These are phyloP conservation scores for Fusarium anguioides DNA, from an alignment of 2,329 filamentous ascomycete genomes.

Conservation along the genomic window DNA sequence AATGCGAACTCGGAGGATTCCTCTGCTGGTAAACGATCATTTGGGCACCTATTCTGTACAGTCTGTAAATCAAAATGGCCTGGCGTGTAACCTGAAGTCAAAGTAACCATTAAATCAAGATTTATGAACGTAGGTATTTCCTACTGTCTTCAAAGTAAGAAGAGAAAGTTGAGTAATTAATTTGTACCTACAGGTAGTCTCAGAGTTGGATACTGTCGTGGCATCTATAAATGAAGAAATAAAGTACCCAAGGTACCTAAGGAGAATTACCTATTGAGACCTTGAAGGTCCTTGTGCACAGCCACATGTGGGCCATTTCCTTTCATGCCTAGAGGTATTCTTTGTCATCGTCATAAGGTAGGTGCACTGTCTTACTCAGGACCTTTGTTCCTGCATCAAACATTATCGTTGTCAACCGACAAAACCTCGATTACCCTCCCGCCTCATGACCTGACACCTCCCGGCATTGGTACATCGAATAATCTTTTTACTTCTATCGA, in stretches of 20 bases:
- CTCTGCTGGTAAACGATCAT: no score
- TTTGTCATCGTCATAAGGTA: conserved; percentile 46
- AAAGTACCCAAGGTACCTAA: no score
- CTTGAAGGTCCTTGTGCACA: conserved; percentile 6
- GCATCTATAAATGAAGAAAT: no score
- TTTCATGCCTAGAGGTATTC: no score
- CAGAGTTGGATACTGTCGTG: no score
- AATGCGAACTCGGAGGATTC: not conserved
- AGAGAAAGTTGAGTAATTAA: no score
- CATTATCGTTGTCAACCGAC: conserved; percentile 34
- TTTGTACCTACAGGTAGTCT: no score
- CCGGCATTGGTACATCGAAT: not conserved
- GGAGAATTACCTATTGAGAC: no score
- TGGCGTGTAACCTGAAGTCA: no score
- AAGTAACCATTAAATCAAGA: not conserved
- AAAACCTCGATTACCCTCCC: not conserved
- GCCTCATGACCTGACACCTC: not conserved
- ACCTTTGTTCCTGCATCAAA: conserved; percentile 30
- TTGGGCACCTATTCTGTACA: no score
- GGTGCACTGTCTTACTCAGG: conserved; percentile 12
- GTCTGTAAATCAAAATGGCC: not conserved
- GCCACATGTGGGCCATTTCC: conserved; percentile 34
- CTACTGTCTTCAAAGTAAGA: not conserved
- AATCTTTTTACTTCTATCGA: conserved; percentile 2
- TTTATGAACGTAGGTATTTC: not conserved